Evolutionary conservation across 257 asterid genomes (phyloP).

Genomic region (Osmanthus fragrans): DNA sequence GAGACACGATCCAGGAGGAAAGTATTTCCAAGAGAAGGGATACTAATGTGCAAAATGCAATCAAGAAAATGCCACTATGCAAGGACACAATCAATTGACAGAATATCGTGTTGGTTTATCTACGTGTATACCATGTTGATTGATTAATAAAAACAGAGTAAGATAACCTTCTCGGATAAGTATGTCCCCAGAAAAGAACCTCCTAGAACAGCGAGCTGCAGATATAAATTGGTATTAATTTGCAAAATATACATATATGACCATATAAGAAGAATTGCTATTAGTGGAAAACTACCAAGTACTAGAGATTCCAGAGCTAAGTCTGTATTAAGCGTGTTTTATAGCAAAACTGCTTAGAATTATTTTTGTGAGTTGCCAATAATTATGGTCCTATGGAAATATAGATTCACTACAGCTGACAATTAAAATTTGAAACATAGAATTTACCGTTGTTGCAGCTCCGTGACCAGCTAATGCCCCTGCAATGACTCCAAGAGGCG

Average conservation of each 20-base stretch:
- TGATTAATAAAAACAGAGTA: not conserved
- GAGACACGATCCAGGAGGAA: not conserved
- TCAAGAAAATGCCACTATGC: not conserved
- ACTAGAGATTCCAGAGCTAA: not conserved
- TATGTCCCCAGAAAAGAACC: constrained; percentile 91
- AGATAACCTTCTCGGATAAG: constrained; percentile 83
- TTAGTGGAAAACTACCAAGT: not conserved
- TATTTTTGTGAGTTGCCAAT: not conserved
- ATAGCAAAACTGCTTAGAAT: not conserved
- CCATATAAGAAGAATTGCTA: not conserved
- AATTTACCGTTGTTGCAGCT: constrained; percentile 74
- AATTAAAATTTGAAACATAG: not conserved
- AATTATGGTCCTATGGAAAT: not conserved
- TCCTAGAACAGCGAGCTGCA: constrained; percentile 97
- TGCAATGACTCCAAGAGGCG: constrained; percentile 96
- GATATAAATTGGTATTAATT: not conserved
- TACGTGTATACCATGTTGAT: not conserved
- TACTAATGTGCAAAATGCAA: not conserved
- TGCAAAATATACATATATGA: not conserved
- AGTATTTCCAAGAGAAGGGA: no score
- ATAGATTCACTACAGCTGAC: not conserved
- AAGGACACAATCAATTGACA: not conserved
- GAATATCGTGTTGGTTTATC: not conserved
- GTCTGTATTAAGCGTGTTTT: not conserved
- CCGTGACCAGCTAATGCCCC: constrained; percentile 99